Percentiles rank a stretch among this genome's conserved stretches.
Conservation (phyloP, 441 rosid species). For the Croton laevigatus region DNA sequence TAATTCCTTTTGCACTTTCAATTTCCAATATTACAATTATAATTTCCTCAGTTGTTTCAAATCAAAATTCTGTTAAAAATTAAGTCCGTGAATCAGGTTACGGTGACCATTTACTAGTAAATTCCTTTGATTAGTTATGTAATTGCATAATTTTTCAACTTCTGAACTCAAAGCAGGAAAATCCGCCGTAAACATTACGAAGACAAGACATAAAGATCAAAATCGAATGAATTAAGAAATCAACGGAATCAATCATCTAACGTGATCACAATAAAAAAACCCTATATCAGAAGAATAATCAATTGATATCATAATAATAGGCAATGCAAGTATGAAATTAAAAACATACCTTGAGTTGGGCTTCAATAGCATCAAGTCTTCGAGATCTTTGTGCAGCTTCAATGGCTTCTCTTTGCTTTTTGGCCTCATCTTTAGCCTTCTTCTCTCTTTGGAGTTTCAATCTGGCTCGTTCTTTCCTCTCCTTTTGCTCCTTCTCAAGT, state of each 20-base stretch:
- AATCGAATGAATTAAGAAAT: slow-evolving; percentile 4
- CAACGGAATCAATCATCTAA: not conserved
- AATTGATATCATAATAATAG: not conserved
- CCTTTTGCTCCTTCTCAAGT: slow-evolving; percentile 85
- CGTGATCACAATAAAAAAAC: not conserved
- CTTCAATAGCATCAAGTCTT: slow-evolving; percentile 73
- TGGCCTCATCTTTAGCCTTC: slow-evolving; percentile 71
- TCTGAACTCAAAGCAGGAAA: too few relatives aligned
- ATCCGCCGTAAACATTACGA: too few relatives aligned
- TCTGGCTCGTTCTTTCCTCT: slow-evolving; percentile 72
- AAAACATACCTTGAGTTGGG: slow-evolving; percentile 62
- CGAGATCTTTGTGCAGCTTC: slow-evolving; percentile 81
- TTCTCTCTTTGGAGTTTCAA: slow-evolving; percentile 61
- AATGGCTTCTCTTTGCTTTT: slow-evolving; percentile 71
- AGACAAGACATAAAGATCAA: too few relatives aligned
- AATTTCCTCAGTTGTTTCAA: too few relatives aligned
- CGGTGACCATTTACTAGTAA: too few relatives aligned
- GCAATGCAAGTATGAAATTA: not conserved
- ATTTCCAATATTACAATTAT: too few relatives aligned
- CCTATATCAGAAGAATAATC: not conserved
- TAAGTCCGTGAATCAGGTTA: too few relatives aligned
- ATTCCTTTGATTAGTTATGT: too few relatives aligned
- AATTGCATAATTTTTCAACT: too few relatives aligned
- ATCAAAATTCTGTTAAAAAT: too few relatives aligned
- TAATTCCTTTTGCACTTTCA: too few relatives aligned